Conservation (phyloP, 1,284 basidiomycete species). For the Heterobasidion irregulare region DNA sequence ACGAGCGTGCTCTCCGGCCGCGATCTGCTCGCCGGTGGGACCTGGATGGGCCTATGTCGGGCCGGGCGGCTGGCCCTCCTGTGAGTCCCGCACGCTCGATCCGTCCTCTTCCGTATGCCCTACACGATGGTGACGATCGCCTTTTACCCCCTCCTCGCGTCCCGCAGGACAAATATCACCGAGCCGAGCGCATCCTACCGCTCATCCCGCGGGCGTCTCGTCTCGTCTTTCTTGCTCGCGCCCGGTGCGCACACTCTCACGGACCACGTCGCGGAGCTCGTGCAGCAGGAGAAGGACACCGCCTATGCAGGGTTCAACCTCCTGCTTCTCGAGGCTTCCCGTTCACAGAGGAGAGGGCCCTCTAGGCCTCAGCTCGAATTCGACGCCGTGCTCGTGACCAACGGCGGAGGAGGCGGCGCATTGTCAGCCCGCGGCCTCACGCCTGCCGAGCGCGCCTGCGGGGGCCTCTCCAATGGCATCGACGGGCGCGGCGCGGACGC, state of each 20-base stretch:
- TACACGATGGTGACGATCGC: background rate
- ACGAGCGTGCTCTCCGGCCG: constrained; percentile 56
- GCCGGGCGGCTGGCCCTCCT: constrained; percentile 59
- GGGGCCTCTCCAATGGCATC: constrained; percentile 67
- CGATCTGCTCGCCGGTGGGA: constrained; percentile 64
- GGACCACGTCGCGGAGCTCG: constrained; percentile 34
- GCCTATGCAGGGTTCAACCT: constrained; percentile 74
- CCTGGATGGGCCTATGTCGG: constrained; percentile 68
- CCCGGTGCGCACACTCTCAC: constrained; percentile 25
- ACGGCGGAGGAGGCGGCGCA: constrained; percentile 55
- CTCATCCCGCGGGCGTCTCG: constrained; percentile 59
- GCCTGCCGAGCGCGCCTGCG: constrained; percentile 36
- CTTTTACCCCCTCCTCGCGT: background rate
- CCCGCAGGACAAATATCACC: constrained; percentile 68
- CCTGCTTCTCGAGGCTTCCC: constrained; percentile 42
- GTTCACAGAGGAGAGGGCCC: constrained; percentile 8
- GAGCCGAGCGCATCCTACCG: constrained; percentile 40
- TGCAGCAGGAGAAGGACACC: constrained; percentile 35
- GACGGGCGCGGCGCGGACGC: constrained; percentile 45
- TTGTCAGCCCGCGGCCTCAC: constrained; percentile 46
- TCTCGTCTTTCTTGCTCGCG: constrained; percentile 57
- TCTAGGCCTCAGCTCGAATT: constrained; percentile 27
- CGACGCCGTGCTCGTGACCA: constrained; percentile 52
- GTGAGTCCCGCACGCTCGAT: constrained; percentile 30
- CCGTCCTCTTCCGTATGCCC: background rate